These are phyloP conservation scores for Yarrowia hollandica DNA, from an alignment of 805 yeast species.

Conservation along the genomic window DNA sequence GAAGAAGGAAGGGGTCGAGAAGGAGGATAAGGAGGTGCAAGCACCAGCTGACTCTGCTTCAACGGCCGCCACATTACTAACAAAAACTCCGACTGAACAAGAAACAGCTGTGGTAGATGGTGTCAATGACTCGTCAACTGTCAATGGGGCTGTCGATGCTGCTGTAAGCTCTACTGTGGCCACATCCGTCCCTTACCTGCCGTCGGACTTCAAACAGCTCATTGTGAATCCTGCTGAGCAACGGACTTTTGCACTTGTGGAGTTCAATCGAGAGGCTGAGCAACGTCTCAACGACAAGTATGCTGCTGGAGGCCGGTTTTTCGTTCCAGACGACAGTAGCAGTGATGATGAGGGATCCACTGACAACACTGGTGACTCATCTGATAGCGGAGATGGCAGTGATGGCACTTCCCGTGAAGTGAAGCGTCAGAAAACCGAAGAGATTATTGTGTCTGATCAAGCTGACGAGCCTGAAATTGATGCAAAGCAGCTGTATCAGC, in stretches of 20 bases:
- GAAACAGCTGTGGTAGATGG: background rate
- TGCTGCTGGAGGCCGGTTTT: constrained; percentile 86
- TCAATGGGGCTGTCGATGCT: background rate
- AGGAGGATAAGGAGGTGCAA: background rate
- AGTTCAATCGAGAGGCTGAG: constrained; percentile 76
- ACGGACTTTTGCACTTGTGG: constrained; percentile 39
- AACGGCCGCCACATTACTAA: background rate
- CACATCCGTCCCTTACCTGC: background rate
- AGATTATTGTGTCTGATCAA: background rate
- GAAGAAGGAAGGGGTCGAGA: constrained; percentile 24
- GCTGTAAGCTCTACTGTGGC: background rate
- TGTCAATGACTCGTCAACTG: background rate
- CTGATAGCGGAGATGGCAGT: background rate
- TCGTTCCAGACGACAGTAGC: constrained; percentile 45
- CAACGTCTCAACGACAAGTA: constrained; percentile 81
- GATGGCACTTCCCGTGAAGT: background rate
- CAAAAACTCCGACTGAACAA: background rate
- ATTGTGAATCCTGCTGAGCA: constrained; percentile 8
- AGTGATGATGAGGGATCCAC: constrained; percentile 31
- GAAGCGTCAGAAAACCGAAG: background rate
- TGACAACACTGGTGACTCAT: background rate
- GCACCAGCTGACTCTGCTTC: background rate
- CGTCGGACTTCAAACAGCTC: background rate
- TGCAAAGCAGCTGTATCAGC: background rate
- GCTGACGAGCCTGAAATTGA: constrained; percentile 1